Evolutionary conservation across 306 rosid genomes (phyloP).

Genomic region (Citrullus mucosospermus): DNA sequence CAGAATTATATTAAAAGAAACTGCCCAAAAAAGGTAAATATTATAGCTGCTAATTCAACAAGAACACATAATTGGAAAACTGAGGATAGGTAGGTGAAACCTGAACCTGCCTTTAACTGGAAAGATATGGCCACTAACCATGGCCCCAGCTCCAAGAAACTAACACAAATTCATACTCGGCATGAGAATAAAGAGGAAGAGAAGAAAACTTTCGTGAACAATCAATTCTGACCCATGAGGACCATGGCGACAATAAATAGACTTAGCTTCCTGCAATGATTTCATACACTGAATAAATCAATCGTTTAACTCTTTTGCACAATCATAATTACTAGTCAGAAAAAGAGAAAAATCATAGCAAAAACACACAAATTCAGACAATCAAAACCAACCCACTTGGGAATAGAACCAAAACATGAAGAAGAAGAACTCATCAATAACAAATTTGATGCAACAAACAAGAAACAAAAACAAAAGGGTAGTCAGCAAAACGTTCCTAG

Average conservation of each 20-base stretch:
- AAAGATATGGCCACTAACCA: constrained; percentile 1
- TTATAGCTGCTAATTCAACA: background rate
- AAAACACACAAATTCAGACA: constrained; percentile 4
- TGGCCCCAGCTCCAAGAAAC: background rate
- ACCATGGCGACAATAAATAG: background rate
- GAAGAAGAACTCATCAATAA: background rate
- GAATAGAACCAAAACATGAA: background rate
- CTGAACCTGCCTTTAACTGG: background rate
- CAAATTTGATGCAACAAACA: background rate
- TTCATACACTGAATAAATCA: background rate
- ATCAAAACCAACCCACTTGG: background rate
- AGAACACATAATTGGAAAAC: constrained; percentile 3
- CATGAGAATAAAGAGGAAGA: constrained; percentile 6
- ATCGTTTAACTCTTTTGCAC: background rate
- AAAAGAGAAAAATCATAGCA: background rate
- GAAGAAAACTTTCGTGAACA: background rate
- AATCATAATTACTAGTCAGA: background rate
- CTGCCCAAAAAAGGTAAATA: background rate
- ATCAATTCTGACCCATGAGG: background rate
- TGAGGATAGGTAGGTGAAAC: background rate
- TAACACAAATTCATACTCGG: background rate
- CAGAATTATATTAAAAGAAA: background rate
- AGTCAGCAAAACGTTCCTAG: background rate
- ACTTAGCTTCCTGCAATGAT: background rate
- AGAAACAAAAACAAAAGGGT: background rate